Evolutionary conservation across 768 basidiomycete species (phyloP).

Genomic region (Phaffia australis): DNA sequence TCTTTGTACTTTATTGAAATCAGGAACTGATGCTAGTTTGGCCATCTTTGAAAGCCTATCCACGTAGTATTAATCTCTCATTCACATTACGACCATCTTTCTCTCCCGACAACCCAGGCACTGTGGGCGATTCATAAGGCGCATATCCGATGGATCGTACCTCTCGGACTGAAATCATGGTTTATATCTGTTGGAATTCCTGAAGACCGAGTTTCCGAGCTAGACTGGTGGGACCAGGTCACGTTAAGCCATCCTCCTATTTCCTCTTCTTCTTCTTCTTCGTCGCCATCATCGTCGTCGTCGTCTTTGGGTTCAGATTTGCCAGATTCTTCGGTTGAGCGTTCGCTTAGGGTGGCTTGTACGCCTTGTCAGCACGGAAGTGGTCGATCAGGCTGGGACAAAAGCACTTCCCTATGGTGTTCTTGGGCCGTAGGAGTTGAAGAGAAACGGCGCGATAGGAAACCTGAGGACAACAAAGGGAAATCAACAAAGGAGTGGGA

Average conservation of each 20-base stretch:
- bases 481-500: conserved; percentile 4
- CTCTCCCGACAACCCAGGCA: not conserved
- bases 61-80: conserved; percentile 25
- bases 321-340: no score
- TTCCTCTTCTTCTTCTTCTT: no score
- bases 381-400: conserved; percentile 11
- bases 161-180: conserved; percentile 16
- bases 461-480: not conserved
- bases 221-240: conserved; percentile 26
- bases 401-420: conserved; percentile 18
- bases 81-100: conserved; percentile 23
- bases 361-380: conserved; percentile 23
- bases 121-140: conserved; percentile 7
- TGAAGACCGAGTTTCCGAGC: conserved; percentile 14
- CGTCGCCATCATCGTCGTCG: no score
- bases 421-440: conserved; percentile 21
- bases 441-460: not conserved
- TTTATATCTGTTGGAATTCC: conserved; percentile 15
- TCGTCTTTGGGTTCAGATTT: not conserved
- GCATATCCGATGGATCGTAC: conserved; percentile 18
- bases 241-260: not conserved
- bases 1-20: not conserved
- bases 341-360: conserved; percentile 11
- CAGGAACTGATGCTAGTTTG: not conserved
- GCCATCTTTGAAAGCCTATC: conserved; percentile 9